Base-by-base conservation (phyloP, 2,329 filamentous ascomycete genomes). In the Pleurostoma richardsiae region DNA sequence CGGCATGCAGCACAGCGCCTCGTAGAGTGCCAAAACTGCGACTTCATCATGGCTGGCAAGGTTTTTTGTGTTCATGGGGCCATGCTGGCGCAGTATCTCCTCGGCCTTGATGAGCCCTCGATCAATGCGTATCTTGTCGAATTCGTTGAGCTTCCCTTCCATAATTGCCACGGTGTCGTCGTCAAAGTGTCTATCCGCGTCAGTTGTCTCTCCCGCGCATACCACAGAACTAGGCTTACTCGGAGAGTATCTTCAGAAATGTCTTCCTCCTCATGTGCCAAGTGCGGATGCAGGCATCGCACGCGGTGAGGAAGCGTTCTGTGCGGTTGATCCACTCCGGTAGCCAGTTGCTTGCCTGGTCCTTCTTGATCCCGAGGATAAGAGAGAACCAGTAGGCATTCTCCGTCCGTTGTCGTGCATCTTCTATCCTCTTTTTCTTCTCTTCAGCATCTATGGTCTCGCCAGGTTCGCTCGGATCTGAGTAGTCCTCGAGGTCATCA, bases 1-100 rank as follows among this genome's bases (percentile, higher is more conserved):
- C 1, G 86, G 77, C 54, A 90, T 82, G 63, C 87, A 95, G 63
- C 90, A 95, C 44, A 97, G 71, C 0, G 87, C 85, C 63, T 97
- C 92, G 57, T 95, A 96, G 30, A 97, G 80, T 8, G 89, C 85
- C 49, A 94, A 79, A 43, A 95, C 79, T 5, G 88, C 82, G 29
- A 79, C 71, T 2, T 77, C 69, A 29, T 78, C 67, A 5, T 74
- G 62, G 26, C 69, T 67, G 10, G 71, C 72, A 36, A 79, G 66
- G 44, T 71, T 69, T 0, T 66, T 58, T 39, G 73, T 72, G 41
- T 69, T 71, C 61, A 79, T 78, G 3, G 61, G 60, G 2, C 67
- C 68, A 27, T 76, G 70, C 6, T 67, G 61, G 38, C 72, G 68
- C 40, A 77, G 65, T 3, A 76, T 65, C 8, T 67, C 63, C 44